Percentiles rank a stretch among this genome's conserved stretches.
These are phyloP conservation scores for Citrullus amarus DNA, from an alignment of 306 rosid genomes.

Conservation along the genomic window DNA sequence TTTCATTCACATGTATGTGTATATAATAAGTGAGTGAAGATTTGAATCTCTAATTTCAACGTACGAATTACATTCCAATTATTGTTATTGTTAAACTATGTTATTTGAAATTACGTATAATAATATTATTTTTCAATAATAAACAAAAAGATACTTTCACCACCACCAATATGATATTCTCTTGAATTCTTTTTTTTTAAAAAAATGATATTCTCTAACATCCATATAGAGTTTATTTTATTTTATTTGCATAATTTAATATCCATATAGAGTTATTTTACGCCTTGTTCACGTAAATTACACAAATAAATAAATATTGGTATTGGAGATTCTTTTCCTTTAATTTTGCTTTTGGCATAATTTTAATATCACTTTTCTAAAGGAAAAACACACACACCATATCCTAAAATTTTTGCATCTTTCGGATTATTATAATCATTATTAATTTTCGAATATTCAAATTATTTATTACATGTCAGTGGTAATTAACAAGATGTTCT, in stretches of 20 bases:
- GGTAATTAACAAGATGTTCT: too few relatives aligned
- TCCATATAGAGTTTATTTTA: not conserved
- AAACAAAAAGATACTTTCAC: not conserved
- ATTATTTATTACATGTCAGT: too few relatives aligned
- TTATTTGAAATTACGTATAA: too few relatives aligned
- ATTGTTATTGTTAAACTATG: too few relatives aligned
- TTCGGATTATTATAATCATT: not conserved
- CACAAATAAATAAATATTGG: not conserved
- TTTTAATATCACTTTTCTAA: not conserved
- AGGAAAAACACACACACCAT: not conserved
- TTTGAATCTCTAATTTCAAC: too few relatives aligned
- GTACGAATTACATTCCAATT: too few relatives aligned
- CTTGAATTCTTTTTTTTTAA: not conserved
- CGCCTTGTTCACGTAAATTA: not conserved
- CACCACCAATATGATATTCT: not conserved
- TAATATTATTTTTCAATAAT: not conserved
- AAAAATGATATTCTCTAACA: not conserved
- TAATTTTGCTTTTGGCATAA: not conserved
- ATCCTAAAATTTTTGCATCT: not conserved
- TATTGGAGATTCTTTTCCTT: conserved; percentile 5
- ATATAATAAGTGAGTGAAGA: too few relatives aligned
- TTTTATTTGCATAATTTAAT: not conserved
- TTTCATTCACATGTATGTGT: too few relatives aligned
- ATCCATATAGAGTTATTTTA: not conserved
- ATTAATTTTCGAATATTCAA: too few relatives aligned